phyloP scores from a whole-genome alignment of 179 eudicot species.

The Patellifolia procumbens region DNA sequence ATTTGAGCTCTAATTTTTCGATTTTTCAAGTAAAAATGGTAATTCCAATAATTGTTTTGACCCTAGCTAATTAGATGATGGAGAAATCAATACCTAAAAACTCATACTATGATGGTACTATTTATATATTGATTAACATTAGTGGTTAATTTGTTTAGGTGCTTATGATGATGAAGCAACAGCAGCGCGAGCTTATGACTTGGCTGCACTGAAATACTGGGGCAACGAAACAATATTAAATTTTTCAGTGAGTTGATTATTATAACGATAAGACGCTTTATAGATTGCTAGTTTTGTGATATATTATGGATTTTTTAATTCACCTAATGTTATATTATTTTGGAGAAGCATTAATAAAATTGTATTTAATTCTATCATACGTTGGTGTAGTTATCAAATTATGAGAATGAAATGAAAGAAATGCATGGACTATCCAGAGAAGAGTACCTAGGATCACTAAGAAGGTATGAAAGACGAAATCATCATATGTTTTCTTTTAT shows the following conservation, averaged over 20 bases:
- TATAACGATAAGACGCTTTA: neutral
- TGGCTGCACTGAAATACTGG: slow-evolving; percentile 79
- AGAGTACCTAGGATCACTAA: slow-evolving; percentile 66
- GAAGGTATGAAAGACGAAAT: slow-evolving; percentile 37
- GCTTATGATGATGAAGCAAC: slow-evolving; percentile 74
- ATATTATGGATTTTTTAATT: neutral
- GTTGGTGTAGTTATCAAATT: slow-evolving; percentile 43
- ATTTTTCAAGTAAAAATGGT: too few species aligned
- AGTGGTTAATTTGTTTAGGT: slow-evolving; percentile 41
- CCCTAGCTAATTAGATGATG: too few species aligned
- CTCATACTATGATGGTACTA: too few species aligned
- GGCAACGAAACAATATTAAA: slow-evolving; percentile 62
- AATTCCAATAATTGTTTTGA: too few species aligned
- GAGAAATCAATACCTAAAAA: too few species aligned
- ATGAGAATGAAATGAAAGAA: slow-evolving; percentile 51
- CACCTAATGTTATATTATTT: neutral
- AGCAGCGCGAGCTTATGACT: slow-evolving; percentile 70
- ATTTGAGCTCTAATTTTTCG: too few species aligned
- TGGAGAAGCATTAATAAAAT: neutral
- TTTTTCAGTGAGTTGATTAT: slow-evolving; percentile 48
- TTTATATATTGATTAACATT: neutral
- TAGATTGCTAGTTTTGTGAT: neutral
- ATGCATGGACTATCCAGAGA: slow-evolving; percentile 64
- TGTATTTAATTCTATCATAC: neutral
- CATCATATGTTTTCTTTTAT: neutral